A percentile compares a stretch with the other conserved stretches of the same genome.
phyloP scores from a whole-genome alignment of 1,284 basidiomycete species.

The Pseudozyma sp. region DNA sequence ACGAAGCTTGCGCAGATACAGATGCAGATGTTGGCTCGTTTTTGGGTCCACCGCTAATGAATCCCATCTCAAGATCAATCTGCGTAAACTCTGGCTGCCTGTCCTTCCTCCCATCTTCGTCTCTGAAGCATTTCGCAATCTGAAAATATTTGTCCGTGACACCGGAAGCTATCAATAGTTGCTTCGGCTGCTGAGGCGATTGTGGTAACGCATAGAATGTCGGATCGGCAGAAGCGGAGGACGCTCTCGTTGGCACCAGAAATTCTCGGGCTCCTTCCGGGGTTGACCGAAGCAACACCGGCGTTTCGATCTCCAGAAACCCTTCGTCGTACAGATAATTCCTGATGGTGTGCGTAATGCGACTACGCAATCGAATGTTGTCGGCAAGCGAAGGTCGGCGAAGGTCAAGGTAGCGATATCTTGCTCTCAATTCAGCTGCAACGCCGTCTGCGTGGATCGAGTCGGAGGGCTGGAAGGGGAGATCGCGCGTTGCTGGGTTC shows the following conservation, averaged over 20 bases:
- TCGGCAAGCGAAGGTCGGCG: slow-evolving; percentile 78
- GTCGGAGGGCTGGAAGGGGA: slow-evolving; percentile 87
- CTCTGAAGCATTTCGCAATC: slow-evolving; percentile 91
- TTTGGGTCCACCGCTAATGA: slow-evolving; percentile 79
- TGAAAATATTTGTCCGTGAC: slow-evolving; percentile 90
- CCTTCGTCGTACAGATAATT: slow-evolving; percentile 79
- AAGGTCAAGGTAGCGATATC: slow-evolving; percentile 88
- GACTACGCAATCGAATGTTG: slow-evolving; percentile 83
- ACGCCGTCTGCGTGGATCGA: slow-evolving; percentile 77
- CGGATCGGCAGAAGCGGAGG: slow-evolving; percentile 68
- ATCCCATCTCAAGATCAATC: slow-evolving; percentile 95
- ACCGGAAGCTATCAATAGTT: slow-evolving; percentile 91
- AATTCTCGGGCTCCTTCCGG: slow-evolving; percentile 95
- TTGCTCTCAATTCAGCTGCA: slow-evolving; percentile 74
- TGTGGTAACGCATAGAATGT: slow-evolving; percentile 91
- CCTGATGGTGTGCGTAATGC: slow-evolving; percentile 82
- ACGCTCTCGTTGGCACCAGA: slow-evolving; percentile 83
- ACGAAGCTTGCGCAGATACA: background rate
- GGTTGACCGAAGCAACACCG: slow-evolving; percentile 88
- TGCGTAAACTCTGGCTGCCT: slow-evolving; percentile 97
- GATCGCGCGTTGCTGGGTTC: slow-evolving; percentile 77
- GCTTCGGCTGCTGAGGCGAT: slow-evolving; percentile 95
- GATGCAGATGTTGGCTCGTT: slow-evolving; percentile 55
- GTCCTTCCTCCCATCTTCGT: slow-evolving; percentile 93
- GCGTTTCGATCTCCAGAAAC: slow-evolving; percentile 93